phyloP scores from a whole-genome alignment of 2,329 filamentous ascomycete genomes.

The Paramyrothecium roridum region DNA sequence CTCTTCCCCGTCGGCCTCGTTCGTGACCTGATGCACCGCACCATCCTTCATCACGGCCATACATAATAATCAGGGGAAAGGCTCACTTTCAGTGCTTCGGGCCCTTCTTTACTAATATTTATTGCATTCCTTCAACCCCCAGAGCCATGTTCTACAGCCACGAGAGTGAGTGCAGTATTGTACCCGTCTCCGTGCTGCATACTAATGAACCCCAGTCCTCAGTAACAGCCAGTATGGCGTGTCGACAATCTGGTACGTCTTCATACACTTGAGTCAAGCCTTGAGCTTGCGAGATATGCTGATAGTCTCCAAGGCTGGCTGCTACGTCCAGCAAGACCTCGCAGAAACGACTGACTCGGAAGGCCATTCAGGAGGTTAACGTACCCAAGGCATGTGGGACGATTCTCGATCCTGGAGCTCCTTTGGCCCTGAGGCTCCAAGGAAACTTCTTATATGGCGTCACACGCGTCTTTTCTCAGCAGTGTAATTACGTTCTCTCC shows the following conservation, averaged over 20 bases:
- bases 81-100: too few species aligned
- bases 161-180: conserved; percentile 62
- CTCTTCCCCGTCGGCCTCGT: not conserved
- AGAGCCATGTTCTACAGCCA: conserved; percentile 87
- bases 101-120: conserved; percentile 6
- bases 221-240: conserved; percentile 87
- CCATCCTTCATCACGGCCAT: not conserved
- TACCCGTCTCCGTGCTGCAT: not conserved
- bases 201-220: conserved; percentile 56
- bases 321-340: conserved; percentile 79
- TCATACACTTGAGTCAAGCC: not conserved
- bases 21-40: not conserved
- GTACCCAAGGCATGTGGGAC: conserved; percentile 82
- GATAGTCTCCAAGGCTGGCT: conserved; percentile 64
- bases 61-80: too few species aligned
- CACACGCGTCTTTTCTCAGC: conserved; percentile 79
- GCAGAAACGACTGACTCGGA: conserved; percentile 73
- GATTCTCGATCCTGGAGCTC: conserved; percentile 78
- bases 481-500: conserved; percentile 79
- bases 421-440: conserved; percentile 86
- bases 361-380: conserved; percentile 84
- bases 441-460: conserved; percentile 85
- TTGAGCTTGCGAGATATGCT: not conserved
- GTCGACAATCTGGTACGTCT: conserved; percentile 81
- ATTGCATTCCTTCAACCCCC: not conserved